Conservation (phyloP, 192 early-diverging fungal species). For the Helicostylum pulchrum region DNA sequence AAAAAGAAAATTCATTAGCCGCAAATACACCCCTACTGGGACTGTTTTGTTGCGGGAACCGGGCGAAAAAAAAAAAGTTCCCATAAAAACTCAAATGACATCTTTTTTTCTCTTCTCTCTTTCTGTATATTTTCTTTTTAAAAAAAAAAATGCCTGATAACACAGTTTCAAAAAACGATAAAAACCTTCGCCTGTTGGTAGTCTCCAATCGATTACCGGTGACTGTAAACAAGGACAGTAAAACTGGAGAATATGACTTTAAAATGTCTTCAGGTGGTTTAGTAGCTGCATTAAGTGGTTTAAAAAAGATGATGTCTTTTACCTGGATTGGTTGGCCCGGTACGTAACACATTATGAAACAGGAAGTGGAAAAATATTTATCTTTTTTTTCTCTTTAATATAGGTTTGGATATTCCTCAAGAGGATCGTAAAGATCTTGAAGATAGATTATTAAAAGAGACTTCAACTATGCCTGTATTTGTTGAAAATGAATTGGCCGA, state of each 20-base stretch:
- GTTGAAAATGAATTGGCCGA: conserved; percentile 91
- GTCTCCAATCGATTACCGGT: conserved; percentile 97
- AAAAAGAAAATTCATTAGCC: too few relatives aligned
- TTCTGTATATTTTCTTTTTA: background rate
- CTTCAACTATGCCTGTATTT: conserved; percentile 92
- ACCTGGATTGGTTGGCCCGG: conserved; percentile 99
- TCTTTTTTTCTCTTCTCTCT: background rate
- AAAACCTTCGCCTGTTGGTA: conserved; percentile 68
- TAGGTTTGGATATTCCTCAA: conserved; percentile 79
- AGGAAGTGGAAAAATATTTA: background rate
- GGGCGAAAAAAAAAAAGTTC: too few relatives aligned
- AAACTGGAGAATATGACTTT: conserved; percentile 51
- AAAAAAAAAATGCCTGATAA: background rate
- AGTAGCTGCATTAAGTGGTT: conserved; percentile 89
- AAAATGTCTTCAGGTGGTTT: conserved; percentile 93
- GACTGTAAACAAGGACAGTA: conserved; percentile 70
- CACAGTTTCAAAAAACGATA: conserved; percentile 21
- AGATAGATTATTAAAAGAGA: conserved; percentile 66
- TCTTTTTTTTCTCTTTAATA: background rate
- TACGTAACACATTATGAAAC: conserved; percentile 23
- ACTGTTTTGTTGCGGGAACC: too few relatives aligned
- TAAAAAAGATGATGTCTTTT: conserved; percentile 94
- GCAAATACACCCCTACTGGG: too few relatives aligned
- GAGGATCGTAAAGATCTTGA: conserved; percentile 72
- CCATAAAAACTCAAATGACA: too few relatives aligned